Evolutionary conservation across 331 rosid genomes (phyloP).

Genomic region (Malus hybrid): DNA sequence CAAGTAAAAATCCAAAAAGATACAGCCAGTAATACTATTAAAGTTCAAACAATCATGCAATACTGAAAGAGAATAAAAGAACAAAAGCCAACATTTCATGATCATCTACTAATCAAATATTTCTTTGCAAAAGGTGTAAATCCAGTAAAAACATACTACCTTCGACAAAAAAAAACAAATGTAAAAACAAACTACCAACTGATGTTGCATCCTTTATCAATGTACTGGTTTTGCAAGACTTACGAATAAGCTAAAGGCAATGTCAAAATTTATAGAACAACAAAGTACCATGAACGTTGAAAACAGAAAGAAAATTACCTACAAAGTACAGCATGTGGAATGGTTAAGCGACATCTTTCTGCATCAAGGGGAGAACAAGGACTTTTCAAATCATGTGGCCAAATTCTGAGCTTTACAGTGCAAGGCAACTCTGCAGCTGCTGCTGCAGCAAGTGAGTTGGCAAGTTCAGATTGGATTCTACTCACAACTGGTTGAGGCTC

Average conservation of each 20-base stretch:
- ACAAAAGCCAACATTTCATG: not conserved
- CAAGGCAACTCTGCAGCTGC: slow-evolving; percentile 95
- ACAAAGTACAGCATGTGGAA: slow-evolving; percentile 96
- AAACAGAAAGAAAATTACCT: slow-evolving; percentile 42
- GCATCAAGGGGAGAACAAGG: slow-evolving; percentile 68
- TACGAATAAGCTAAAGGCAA: not conserved
- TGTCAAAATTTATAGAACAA: not conserved
- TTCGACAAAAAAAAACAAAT: not conserved
- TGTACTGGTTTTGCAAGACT: not conserved
- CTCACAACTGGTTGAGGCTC: slow-evolving; percentile 59
- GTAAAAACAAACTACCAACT: not conserved
- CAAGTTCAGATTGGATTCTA: slow-evolving; percentile 79
- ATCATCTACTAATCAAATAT: not conserved
- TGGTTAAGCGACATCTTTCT: slow-evolving; percentile 60
- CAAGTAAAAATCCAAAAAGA: not conserved
- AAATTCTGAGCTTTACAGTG: slow-evolving; percentile 87
- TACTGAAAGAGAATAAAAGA: not conserved
- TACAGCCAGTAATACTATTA: not conserved
- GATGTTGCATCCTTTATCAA: not conserved
- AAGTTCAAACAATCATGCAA: not conserved
- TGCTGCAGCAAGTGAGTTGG: slow-evolving; percentile 74
- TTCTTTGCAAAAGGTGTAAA: not conserved
- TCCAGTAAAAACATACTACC: not conserved
- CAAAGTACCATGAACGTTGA: not conserved
- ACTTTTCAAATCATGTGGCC: slow-evolving; percentile 78